phyloP scores from a whole-genome alignment of 2,329 filamentous ascomycete species.

The Fonsecaea monophora region DNA sequence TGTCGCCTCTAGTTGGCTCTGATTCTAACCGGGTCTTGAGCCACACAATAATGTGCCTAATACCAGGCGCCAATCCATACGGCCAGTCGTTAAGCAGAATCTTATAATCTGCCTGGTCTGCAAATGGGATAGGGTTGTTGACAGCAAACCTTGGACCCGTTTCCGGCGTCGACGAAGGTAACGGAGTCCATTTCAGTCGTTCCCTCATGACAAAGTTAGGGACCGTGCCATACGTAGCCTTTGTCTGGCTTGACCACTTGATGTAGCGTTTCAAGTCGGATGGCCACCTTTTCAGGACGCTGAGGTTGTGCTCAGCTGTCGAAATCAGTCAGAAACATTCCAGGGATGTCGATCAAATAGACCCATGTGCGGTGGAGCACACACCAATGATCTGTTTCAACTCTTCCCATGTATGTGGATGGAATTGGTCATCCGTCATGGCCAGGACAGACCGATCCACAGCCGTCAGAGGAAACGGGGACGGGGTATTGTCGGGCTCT shows the following conservation, averaged over 20 bases:
- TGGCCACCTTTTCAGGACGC: slow-evolving; percentile 64
- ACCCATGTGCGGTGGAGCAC: slow-evolving; percentile 26
- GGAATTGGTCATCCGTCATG: slow-evolving; percentile 60
- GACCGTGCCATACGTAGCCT: slow-evolving; percentile 62
- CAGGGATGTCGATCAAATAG: background rate
- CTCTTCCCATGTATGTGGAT: slow-evolving; percentile 60
- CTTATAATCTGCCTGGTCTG: slow-evolving; percentile 60
- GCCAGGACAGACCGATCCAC: slow-evolving; percentile 58
- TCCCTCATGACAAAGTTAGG: slow-evolving; percentile 63
- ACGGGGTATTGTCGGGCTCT: slow-evolving; percentile 17
- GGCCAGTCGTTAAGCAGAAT: slow-evolving; percentile 70
- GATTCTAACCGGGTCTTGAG: slow-evolving; percentile 58
- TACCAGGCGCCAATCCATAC: slow-evolving; percentile 62
- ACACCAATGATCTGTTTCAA: slow-evolving; percentile 60
- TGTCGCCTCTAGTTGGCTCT: slow-evolving; percentile 55
- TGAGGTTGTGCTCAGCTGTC: slow-evolving; percentile 59
- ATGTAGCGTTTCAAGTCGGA: slow-evolving; percentile 66
- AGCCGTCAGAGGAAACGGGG: slow-evolving; percentile 56
- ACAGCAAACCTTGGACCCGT: slow-evolving; percentile 50
- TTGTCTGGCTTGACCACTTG: slow-evolving; percentile 63
- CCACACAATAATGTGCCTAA: slow-evolving; percentile 66
- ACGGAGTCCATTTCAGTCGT: slow-evolving; percentile 59
- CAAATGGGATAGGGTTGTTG: slow-evolving; percentile 60
- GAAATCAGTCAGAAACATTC: slow-evolving; percentile 22
- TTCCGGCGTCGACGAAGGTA: slow-evolving; percentile 41